Percentiles rank a stretch among this genome's conserved stretches.
These are phyloP conservation scores for Halenospora varia DNA, from an alignment of 495 filamentous ascomycete genomes.

Conservation along the genomic window DNA sequence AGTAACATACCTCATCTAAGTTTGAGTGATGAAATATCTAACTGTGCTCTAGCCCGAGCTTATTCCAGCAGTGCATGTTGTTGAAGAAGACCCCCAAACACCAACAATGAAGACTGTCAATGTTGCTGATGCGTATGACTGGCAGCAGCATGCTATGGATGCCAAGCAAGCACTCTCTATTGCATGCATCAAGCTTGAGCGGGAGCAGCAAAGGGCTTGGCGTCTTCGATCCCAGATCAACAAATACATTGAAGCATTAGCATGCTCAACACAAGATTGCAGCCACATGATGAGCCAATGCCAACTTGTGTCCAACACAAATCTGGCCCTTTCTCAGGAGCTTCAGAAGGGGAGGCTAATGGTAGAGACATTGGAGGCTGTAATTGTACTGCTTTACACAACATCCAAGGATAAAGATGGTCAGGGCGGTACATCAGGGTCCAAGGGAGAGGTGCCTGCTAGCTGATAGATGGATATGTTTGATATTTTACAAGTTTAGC, in stretches of 20 bases:
- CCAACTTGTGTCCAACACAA: constrained; percentile 12
- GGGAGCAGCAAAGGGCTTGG: constrained; percentile 7
- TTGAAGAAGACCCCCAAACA: constrained; percentile 10
- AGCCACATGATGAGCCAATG: background rate
- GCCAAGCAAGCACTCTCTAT: constrained; percentile 10
- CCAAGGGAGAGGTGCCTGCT: background rate
- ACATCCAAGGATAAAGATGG: constrained; percentile 2
- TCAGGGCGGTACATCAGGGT: background rate
- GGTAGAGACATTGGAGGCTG: constrained; percentile 16
- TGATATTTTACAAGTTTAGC: too few species aligned
- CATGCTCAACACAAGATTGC: constrained; percentile 1
- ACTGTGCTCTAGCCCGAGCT: constrained; percentile 8
- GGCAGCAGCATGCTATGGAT: constrained; percentile 1
- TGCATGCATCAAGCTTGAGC: constrained; percentile 1
- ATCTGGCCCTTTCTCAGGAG: constrained; percentile 5
- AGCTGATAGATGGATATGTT: background rate
- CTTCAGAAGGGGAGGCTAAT: constrained; percentile 6
- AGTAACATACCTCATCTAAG: constrained; percentile 1
- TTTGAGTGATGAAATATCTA: background rate
- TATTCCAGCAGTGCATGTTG: background rate
- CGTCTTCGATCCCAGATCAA: constrained; percentile 6
- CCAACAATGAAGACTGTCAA: constrained; percentile 8
- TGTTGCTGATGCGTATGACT: constrained; percentile 10
- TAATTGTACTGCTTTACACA: constrained; percentile 10
- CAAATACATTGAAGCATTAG: constrained; percentile 13